phyloP scores from a whole-genome alignment of 1,284 basidiomycete species.

The Cryptococcus maquisensis region DNA sequence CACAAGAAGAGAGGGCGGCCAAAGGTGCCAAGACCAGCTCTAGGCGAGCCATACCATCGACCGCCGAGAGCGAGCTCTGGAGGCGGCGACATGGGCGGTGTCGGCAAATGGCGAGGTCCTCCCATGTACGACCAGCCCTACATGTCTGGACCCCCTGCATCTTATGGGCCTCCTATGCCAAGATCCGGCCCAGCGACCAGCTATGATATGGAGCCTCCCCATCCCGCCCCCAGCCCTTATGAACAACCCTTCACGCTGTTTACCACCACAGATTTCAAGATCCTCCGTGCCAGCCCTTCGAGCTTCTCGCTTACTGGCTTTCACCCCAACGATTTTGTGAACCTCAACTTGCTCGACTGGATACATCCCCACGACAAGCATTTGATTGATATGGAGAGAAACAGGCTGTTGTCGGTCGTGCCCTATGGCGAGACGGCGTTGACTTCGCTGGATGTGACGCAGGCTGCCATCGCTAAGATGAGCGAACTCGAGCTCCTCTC shows the following conservation, averaged over 20 bases:
- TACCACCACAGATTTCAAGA: constrained; percentile 38
- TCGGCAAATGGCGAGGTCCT: constrained; percentile 26
- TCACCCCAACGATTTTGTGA: constrained; percentile 40
- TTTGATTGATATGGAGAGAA: constrained; percentile 28
- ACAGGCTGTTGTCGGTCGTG: constrained; percentile 21
- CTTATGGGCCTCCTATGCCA: constrained; percentile 1
- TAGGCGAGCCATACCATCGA: constrained; percentile 30
- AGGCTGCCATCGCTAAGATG: constrained; percentile 26
- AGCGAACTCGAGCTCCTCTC: constrained; percentile 34
- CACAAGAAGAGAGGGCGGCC: constrained; percentile 46
- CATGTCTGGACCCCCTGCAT: constrained; percentile 6
- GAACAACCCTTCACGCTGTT: constrained; percentile 33
- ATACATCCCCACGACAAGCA: constrained; percentile 36
- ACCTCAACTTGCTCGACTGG: constrained; percentile 35
- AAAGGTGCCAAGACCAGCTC: constrained; percentile 33
- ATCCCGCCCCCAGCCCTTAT: constrained; percentile 1
- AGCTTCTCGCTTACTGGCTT: constrained; percentile 34
- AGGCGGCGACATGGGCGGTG: constrained; percentile 2
- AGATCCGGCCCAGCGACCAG: not conserved
- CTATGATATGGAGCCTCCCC: not conserved
- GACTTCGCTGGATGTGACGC: constrained; percentile 28
- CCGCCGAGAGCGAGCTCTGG: constrained; percentile 5
- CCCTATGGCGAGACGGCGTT: constrained; percentile 24
- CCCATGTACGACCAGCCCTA: constrained; percentile 22
- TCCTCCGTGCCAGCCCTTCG: constrained; percentile 30